Evolutionary conservation across 1,139 yeast genomes (phyloP), one percentile per base, ranked within the genome.

Genomic region (Yamadazyma mexicana): DNA sequence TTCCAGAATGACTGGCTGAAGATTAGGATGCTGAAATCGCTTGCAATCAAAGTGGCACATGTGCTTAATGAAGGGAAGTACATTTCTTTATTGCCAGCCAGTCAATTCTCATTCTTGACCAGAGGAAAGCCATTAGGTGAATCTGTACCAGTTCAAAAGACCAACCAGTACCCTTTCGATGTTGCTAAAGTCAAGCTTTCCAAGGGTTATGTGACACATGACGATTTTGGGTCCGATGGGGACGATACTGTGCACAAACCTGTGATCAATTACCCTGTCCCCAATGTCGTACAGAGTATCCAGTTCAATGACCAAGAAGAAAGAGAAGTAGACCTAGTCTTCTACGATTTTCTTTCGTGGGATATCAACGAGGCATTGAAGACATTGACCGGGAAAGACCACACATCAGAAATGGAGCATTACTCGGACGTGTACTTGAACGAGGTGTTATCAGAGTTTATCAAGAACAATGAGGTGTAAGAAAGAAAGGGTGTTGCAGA

Each of bases 171-270:
- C 24, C 33, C 33, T 3, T 8, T 30, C 8, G 24, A 27, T 6
- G 25, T 32, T 23, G 20, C 34, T 29, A 12, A 33, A 7, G 17
- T 25, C 15, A 37, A 55, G 35, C 53, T 66, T 23, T 38, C 66
- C 1, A 73, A 76, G 40, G 98, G 98, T 0, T 86, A 86, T 52
- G 82, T 81, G 0, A 89, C 98, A 0, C 56, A 64, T 37, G 98
- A 92, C 58, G 98, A 89, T 54, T 73, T 76, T 51, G 98, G 97
- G 0, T 60, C 67, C 45, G 80, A 79, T 47, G 98, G 98, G 12
- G 98, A 92, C 56, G 98, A 92, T 55, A 88, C 96, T 0, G 66
- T 75, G 1, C 98, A 92, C 60, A 71, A 68, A 40, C 75, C 85
- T 1, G 75, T 84, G 40, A 67, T 69, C 0, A 68, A 73, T 43